A percentile compares a stretch with the other conserved stretches of the same genome.
These are phyloP conservation scores for Scedosporium minutisporum DNA, from an alignment of 2,329 filamentous ascomycete species.

Conservation along the genomic window DNA sequence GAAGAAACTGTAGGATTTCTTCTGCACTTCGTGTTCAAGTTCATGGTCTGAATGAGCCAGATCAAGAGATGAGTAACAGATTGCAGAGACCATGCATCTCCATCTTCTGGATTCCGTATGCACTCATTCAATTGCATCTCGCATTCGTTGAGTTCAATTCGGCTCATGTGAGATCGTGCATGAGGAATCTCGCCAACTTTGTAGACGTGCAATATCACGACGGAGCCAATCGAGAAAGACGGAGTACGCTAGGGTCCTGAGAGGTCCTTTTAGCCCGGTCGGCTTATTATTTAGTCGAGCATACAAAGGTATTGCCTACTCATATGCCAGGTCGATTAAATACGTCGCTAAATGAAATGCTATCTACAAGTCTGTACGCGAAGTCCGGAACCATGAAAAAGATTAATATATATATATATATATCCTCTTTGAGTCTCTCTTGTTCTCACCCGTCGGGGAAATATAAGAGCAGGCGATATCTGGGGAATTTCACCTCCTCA, in stretches of 20 bases:
- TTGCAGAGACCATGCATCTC: background rate
- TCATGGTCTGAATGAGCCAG: too few species aligned
- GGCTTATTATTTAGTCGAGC: background rate
- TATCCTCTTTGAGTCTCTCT: background rate
- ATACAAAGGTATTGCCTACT: background rate
- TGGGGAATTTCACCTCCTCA: background rate
- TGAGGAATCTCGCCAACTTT: background rate
- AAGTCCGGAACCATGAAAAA: background rate
- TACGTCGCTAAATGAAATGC: background rate
- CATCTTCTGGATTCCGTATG: background rate
- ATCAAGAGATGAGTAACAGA: too few species aligned
- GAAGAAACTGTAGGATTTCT: background rate
- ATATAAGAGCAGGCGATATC: background rate
- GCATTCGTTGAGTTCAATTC: background rate
- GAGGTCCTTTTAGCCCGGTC: background rate
- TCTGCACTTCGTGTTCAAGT: background rate
- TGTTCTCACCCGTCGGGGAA: background rate
- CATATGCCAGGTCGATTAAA: background rate
- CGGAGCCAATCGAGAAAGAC: background rate
- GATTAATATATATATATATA: background rate
- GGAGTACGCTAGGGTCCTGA: background rate
- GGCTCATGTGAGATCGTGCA: conserved; percentile 2
- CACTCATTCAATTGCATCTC: background rate
- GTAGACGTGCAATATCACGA: background rate
- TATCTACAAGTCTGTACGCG: background rate